phyloP scores from a whole-genome alignment of 768 basidiomycete species.

The Hypholoma sublateritium region DNA sequence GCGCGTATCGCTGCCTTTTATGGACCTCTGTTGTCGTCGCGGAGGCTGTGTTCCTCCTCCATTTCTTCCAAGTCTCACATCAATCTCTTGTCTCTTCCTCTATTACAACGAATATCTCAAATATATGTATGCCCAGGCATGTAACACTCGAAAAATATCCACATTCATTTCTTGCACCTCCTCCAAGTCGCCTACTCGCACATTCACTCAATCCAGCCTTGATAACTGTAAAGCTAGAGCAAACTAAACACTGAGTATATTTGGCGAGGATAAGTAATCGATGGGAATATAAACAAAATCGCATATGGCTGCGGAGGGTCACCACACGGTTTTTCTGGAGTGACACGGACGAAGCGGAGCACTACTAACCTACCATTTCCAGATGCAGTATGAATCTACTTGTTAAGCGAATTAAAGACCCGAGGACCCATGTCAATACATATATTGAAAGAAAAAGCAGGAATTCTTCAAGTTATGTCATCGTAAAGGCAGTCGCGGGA shows the following conservation, averaged over 20 bases:
- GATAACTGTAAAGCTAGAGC: too few relatives aligned
- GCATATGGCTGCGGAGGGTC: neutral
- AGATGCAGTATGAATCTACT: too few relatives aligned
- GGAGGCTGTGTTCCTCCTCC: neutral
- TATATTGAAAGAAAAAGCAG: too few relatives aligned
- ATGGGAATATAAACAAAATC: neutral
- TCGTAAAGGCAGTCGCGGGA: too few relatives aligned
- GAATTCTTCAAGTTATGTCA: too few relatives aligned
- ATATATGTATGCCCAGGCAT: neutral
- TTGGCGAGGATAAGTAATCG: too few relatives aligned
- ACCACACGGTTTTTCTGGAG: neutral
- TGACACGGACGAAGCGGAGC: neutral
- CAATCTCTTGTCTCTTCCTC: neutral
- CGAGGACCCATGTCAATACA: too few relatives aligned
- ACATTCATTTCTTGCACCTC: neutral
- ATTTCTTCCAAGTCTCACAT: slow-evolving; percentile 9
- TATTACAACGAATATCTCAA: neutral
- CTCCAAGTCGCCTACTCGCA: neutral
- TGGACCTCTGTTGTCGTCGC: slow-evolving; percentile 12
- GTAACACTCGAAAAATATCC: neutral
- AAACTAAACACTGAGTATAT: too few relatives aligned
- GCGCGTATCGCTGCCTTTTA: slow-evolving; percentile 21
- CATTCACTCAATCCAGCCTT: too few relatives aligned
- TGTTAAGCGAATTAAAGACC: too few relatives aligned
- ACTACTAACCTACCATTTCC: too few relatives aligned